These are phyloP conservation scores for Aspergillus unguis DNA, from an alignment of 2,329 filamentous ascomycete species.

Conservation along the genomic window DNA sequence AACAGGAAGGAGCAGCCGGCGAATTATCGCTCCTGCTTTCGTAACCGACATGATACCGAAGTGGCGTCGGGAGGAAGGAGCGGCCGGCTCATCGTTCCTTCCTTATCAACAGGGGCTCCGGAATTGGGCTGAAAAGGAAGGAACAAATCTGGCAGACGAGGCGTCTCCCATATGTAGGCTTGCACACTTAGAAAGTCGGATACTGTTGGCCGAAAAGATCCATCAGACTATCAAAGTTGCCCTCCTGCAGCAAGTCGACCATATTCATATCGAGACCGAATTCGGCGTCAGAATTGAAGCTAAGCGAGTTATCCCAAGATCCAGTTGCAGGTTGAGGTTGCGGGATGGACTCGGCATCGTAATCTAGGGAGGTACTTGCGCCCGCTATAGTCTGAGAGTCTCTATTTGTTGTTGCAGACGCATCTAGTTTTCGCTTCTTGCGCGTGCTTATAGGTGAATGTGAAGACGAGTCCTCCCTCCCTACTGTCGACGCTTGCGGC, in stretches of 20 bases:
- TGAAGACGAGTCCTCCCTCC: not conserved
- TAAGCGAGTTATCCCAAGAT: slow-evolving; percentile 9
- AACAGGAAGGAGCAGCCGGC: no score
- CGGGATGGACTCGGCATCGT: not conserved
- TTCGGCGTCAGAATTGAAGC: slow-evolving; percentile 2
- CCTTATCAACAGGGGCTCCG: no score
- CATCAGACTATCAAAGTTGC: slow-evolving; percentile 31
- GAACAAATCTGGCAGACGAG: no score
- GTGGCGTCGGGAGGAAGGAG: no score
- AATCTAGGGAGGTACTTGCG: no score
- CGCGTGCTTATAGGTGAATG: not conserved
- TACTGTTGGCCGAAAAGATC: slow-evolving; percentile 33
- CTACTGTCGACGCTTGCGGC: not conserved
- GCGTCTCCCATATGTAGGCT: no score
- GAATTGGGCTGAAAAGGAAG: no score
- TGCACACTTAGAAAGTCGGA: slow-evolving; percentile 23
- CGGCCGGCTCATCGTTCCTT: no score
- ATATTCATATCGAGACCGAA: slow-evolving; percentile 26
- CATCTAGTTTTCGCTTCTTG: not conserved
- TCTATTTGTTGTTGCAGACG: not conserved
- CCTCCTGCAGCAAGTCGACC: slow-evolving; percentile 32
- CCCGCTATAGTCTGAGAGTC: not conserved
- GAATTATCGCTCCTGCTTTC: no score
- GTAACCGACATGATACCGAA: no score
- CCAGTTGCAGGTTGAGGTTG: not conserved